A percentile compares a stretch with the other conserved stretches of the same genome.
Conservation (phyloP, 805 yeast genomes). For the Nakazawaea populi region DNA sequence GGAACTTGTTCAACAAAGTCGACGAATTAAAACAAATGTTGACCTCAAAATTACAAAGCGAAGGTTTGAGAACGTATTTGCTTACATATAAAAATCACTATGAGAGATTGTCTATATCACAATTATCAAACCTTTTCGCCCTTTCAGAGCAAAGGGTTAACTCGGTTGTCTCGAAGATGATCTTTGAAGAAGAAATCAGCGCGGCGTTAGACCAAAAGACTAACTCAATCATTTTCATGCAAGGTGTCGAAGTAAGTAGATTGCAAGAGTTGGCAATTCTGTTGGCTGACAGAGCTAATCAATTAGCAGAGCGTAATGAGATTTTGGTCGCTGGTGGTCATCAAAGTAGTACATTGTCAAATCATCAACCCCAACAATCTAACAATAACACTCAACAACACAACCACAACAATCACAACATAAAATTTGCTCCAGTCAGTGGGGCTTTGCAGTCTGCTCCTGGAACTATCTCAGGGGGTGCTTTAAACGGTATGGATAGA, state of each 20-base stretch:
- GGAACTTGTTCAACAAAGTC: conserved; percentile 74
- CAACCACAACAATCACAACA: conserved; percentile 20
- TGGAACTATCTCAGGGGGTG: conserved; percentile 30
- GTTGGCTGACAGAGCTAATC: conserved; percentile 74
- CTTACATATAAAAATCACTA: conserved; percentile 77
- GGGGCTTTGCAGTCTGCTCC: conserved; percentile 28
- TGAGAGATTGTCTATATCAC: conserved; percentile 63
- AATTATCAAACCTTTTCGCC: conserved; percentile 63
- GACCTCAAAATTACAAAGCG: conserved; percentile 73
- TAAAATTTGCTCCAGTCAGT: conserved; percentile 20
- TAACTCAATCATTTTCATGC: conserved; percentile 58
- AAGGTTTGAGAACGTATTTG: conserved; percentile 89
- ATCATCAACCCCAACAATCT: conserved; percentile 1
- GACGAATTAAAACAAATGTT: conserved; percentile 67
- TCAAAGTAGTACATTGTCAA: conserved; percentile 27
- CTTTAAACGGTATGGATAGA: conserved; percentile 29
- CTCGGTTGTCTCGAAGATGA: conserved; percentile 67
- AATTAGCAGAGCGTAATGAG: conserved; percentile 80
- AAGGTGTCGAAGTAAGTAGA: conserved; percentile 74
- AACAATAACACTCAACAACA: conserved; percentile 11
- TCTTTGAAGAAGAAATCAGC: conserved; percentile 68
- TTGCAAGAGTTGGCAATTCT: conserved; percentile 84
- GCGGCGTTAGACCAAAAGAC: conserved; percentile 71
- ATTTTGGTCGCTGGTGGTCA: conserved; percentile 75
- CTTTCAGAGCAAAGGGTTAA: conserved; percentile 49